Conservation (phyloP, 148 eudicot genomes). For the Camellia sinensis region DNA sequence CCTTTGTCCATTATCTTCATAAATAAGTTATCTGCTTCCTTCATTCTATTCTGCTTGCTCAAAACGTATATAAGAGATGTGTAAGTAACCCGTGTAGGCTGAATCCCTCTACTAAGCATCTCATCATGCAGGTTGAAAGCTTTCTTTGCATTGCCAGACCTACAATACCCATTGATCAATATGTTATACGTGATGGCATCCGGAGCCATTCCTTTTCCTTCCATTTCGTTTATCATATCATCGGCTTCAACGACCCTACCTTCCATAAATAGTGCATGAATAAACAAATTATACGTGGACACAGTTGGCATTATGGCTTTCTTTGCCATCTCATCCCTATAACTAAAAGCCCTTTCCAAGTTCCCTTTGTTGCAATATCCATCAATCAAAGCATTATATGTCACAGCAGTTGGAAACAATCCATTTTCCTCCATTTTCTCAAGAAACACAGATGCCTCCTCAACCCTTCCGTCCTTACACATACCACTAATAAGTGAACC, state of each 20-base stretch:
- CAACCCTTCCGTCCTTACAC: constrained; percentile 49
- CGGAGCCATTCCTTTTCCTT: too few species aligned
- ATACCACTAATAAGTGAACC: constrained; percentile 51
- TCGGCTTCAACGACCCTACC: too few species aligned
- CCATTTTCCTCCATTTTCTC: constrained; percentile 46
- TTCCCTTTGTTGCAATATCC: constrained; percentile 28
- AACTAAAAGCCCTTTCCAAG: constrained; percentile 51
- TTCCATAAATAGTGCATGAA: constrained; percentile 33
- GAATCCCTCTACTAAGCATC: constrained; percentile 54
- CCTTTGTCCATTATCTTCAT: constrained; percentile 35
- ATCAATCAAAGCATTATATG: too few species aligned
- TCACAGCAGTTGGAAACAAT: constrained; percentile 5
- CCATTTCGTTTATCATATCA: too few species aligned
- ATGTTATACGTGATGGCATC: too few species aligned
- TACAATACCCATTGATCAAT: constrained; percentile 51
- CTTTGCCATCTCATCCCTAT: constrained; percentile 56
- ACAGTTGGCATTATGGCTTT: constrained; percentile 49
- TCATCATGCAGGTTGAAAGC: constrained; percentile 61
- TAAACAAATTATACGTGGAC: constrained; percentile 62
- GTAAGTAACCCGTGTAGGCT: constrained; percentile 25
- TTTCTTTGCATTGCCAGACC: constrained; percentile 50
- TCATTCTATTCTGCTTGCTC: constrained; percentile 56
- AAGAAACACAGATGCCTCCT: constrained; percentile 45
- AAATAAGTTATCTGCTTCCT: constrained; percentile 63
- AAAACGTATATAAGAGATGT: constrained; percentile 66